Evolutionary conservation across 2,329 filamentous ascomycete species (phyloP), one percentile per base, ranked within the genome.

Genomic region (Ambrosiella beaveri): DNA sequence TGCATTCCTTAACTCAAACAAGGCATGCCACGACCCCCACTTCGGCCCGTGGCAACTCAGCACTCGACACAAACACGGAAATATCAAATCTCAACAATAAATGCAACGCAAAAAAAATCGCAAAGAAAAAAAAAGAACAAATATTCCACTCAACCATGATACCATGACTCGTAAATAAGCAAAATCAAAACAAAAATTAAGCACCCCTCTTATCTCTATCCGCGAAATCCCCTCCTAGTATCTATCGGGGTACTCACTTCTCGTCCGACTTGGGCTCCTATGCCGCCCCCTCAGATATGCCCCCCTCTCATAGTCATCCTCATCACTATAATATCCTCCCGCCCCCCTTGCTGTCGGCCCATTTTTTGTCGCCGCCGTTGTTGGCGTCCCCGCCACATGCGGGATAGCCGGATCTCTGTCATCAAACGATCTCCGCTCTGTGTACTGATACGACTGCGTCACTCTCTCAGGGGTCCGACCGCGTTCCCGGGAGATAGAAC

Each of bases 191-290:
- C 44, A 47, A 15, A 17, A 47, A 8, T 17, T 6, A 13, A 8
- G 2, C 44, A n/a, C 44, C 19, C 44, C 7, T 15, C n/a, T n/a
- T 47, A 17, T 47, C 7, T 47, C 44, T 5, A 38, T 38, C 51
- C 37, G n/a, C 35, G 11, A 53, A n/a, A 37, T 9, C 17, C 36
- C 36, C 17, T 15, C 39, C 51, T 53, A 19, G n/a, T n/a, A 13
- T 19, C 35, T n/a, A 9, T n/a, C 51, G 3, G 15, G 37, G 17
- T 39, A 38, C 51, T 53, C 51, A 53, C 51, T 53, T 11, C 70
- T 71, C 2, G 70, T 71, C 53, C 68, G 66, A 45, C 72, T 68
- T 54, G 75, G 73, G 52, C 71, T 70, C 51, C 72, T 68, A n/a
- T 70, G 69, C 9, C 69, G 66, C 37, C 65, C 67, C 44, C 70